Evolutionary conservation across 1,284 basidiomycete genomes (phyloP).

Genomic region (Ceratobasidium sp.): DNA sequence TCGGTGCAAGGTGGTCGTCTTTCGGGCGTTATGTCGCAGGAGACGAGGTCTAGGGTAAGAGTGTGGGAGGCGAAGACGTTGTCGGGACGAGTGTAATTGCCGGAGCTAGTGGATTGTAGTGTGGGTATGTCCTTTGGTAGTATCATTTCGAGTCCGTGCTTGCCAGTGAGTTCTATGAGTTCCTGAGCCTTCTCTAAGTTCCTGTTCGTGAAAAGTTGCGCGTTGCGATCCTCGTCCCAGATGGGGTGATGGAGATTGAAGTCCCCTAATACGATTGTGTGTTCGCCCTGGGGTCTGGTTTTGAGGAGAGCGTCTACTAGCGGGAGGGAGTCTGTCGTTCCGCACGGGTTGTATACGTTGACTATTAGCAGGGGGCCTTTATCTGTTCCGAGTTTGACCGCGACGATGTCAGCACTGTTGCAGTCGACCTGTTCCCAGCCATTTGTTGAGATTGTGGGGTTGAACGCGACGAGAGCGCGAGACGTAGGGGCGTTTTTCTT

Average conservation of each 20-base stretch:
- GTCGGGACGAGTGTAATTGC: too few relatives aligned
- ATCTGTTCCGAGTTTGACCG: background rate
- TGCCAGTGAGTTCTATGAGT: background rate
- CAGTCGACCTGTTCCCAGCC: slow-evolving; percentile 4
- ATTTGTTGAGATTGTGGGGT: background rate
- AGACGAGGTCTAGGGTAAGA: background rate
- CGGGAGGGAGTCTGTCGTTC: background rate
- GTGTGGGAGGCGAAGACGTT: background rate
- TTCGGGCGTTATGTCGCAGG: background rate
- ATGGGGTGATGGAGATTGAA: slow-evolving; percentile 10
- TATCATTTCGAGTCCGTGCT: background rate
- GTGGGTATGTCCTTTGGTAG: too few relatives aligned
- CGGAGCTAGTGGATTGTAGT: too few relatives aligned
- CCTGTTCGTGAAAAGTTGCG: background rate
- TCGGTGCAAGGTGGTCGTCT: too few relatives aligned
- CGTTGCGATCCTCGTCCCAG: slow-evolving; percentile 13
- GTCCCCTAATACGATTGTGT: background rate
- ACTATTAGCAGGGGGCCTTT: background rate
- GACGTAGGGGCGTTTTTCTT: background rate
- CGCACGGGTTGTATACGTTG: slow-evolving; percentile 1
- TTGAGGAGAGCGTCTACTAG: background rate
- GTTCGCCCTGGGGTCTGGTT: too few relatives aligned
- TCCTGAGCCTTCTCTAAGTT: background rate
- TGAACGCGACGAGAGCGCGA: background rate
- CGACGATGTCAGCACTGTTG: background rate